Evolutionary conservation across 176 grass and related monocot species (phyloP).

Genomic region (Tillandsia fasciculata): DNA sequence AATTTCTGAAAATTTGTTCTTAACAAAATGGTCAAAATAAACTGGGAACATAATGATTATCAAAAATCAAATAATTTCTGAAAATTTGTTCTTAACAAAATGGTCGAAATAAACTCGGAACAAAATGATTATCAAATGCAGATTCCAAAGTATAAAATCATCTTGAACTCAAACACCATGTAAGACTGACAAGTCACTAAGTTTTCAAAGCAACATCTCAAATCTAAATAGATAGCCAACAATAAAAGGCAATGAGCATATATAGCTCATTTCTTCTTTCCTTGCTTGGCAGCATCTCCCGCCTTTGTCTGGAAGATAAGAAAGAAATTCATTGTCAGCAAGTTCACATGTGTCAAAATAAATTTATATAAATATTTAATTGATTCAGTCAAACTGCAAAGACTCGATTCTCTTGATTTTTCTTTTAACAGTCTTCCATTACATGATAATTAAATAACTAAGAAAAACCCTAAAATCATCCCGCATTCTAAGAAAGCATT

Average conservation of each 20-base stretch:
- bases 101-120: background rate
- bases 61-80: background rate
- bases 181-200: background rate
- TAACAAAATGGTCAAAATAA: too few species aligned
- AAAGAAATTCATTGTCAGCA: background rate
- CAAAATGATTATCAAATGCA: background rate
- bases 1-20: too few species aligned
- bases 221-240: constrained; percentile 11
- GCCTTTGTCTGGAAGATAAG: constrained; percentile 67
- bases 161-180: background rate
- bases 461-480: too few species aligned
- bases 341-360: background rate
- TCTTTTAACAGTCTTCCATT: too few species aligned
- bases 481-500: too few species aligned
- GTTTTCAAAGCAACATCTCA: background rate
- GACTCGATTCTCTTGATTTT: too few species aligned
- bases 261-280: constrained; percentile 71
- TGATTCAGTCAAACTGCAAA: too few species aligned
- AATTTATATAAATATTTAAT: too few species aligned
- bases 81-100: too few species aligned
- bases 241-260: constrained; percentile 4
- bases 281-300: constrained; percentile 55
- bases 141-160: background rate
- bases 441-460: too few species aligned
- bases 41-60: background rate